Evolutionary conservation across 169 alveolate species (phyloP), one percentile per base, ranked within the genome.

Genomic region (Plasmodium fragile): DNA sequence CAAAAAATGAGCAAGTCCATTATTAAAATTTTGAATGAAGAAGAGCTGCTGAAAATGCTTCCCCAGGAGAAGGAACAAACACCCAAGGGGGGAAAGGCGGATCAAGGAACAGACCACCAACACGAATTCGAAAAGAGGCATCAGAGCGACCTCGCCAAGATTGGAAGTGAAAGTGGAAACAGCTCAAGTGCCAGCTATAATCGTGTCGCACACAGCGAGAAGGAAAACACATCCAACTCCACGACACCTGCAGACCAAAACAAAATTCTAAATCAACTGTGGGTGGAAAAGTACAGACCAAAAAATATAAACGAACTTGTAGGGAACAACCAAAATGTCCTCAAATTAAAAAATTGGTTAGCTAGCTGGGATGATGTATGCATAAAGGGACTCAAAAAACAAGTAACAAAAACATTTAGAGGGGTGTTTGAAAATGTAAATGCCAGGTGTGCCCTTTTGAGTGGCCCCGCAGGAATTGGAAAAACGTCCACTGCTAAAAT

Each of bases 391-490:
- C 81, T 96, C 1, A 96, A 95, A 92, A 97, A 96, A 92, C 97
- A 77, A 79, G 94, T 81, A 3, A 81, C 69, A 34, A 83, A 89
- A 53, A 82, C 91, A 8, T 84, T 79, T 36, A 39, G 93, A 84
- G 92, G 94, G 28, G 34, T 72, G 16, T 43, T 45, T 11, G 94
- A 91, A 81, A 98, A 97, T 84, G 32, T 97, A 4, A 98, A 98
- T 94, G 99, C 99, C 8, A 72, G 95, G 80, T 99, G 99, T 1
- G 99, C 98, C 4, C 95, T 99, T 78, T 96, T 99, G 32, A 97
- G 99, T 25, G 99, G 99, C 1, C 99, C 99, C 10, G 99, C 99
- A 11, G 99, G 99, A 18, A 98, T 99, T 36, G 99, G 99, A 11
- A 99, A 99, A 97, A 98, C 99, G 32, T 97, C 99, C 2, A 95